Percentiles rank a stretch among this genome's conserved stretches.
Conservation (phyloP, 2,329 filamentous ascomycete genomes). For the Scytalidium sp. region DNA sequence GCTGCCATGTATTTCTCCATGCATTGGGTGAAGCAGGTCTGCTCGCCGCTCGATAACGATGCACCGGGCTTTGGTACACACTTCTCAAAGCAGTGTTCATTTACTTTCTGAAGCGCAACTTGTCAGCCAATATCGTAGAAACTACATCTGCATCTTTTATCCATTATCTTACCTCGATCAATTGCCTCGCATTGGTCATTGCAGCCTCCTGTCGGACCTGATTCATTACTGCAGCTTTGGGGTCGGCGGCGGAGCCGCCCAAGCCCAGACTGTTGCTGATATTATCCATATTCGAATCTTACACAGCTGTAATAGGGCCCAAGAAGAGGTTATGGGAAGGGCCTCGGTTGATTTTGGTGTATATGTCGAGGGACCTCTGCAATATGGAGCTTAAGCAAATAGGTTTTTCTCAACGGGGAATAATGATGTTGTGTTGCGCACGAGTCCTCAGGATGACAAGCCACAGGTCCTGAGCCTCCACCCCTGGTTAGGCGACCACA, state of each 20-base stretch:
- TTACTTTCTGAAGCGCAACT: slow-evolving; percentile 66
- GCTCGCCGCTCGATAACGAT: slow-evolving; percentile 64
- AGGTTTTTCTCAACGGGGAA: too few relatives aligned
- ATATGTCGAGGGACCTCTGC: too few relatives aligned
- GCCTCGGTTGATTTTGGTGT: too few relatives aligned
- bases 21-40: slow-evolving; percentile 69
- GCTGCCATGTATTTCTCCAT: slow-evolving; percentile 83
- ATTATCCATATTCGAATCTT: slow-evolving; percentile 21
- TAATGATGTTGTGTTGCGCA: too few relatives aligned
- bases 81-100: slow-evolving; percentile 76
- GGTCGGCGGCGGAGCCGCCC: slow-evolving; percentile 17
- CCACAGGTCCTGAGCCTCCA: too few relatives aligned
- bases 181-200: slow-evolving; percentile 63
- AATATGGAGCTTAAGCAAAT: too few relatives aligned
- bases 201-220: slow-evolving; percentile 54
- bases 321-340: too few relatives aligned
- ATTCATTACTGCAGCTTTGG: slow-evolving; percentile 46
- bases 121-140: background rate
- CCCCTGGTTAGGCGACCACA: too few relatives aligned
- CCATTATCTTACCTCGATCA: slow-evolving; percentile 60
- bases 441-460: too few relatives aligned
- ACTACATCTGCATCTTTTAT: background rate
- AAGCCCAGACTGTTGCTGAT: slow-evolving; percentile 20
- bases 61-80: slow-evolving; percentile 69
- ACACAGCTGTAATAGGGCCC: too few relatives aligned